These are phyloP conservation scores for Prunella vulgaris DNA, from an alignment of 257 asterid genomes.

Conservation along the genomic window DNA sequence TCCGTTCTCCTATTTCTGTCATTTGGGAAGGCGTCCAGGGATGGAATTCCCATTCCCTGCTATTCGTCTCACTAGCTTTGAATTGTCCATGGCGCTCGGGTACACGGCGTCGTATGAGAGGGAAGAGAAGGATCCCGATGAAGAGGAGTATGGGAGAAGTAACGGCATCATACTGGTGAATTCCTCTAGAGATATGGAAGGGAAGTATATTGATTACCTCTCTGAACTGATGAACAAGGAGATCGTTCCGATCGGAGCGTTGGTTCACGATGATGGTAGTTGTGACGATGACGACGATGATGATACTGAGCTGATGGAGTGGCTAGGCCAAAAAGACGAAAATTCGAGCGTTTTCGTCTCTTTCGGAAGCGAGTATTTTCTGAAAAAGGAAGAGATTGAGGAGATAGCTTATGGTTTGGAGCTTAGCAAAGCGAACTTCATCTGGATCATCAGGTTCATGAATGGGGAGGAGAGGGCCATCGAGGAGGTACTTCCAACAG, in stretches of 20 bases:
- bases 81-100: slow-evolving; percentile 13
- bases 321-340: slow-evolving; percentile 36
- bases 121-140: slow-evolving; percentile 25
- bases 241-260: slow-evolving; percentile 33
- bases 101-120: not conserved
- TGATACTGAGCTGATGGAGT: slow-evolving; percentile 24
- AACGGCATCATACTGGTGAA: slow-evolving; percentile 26
- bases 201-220: slow-evolving; percentile 39
- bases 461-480: slow-evolving; percentile 20
- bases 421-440: slow-evolving; percentile 40
- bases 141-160: not conserved
- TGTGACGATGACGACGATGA: not conserved
- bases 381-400: slow-evolving; percentile 36
- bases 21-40: not conserved
- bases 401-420: slow-evolving; percentile 50
- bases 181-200: slow-evolving; percentile 38
- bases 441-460: slow-evolving; percentile 51
- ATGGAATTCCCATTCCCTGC: slow-evolving; percentile 26
- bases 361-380: slow-evolving; percentile 54
- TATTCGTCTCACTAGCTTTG: slow-evolving; percentile 14
- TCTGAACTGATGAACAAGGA: not conserved
- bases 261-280: not conserved
- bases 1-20: slow-evolving; percentile 17
- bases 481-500: slow-evolving; percentile 32
- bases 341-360: slow-evolving; percentile 44